Evolutionary conservation across 1,139 yeast genomes (phyloP).

Genomic region (Nakaseomyces sp.): DNA sequence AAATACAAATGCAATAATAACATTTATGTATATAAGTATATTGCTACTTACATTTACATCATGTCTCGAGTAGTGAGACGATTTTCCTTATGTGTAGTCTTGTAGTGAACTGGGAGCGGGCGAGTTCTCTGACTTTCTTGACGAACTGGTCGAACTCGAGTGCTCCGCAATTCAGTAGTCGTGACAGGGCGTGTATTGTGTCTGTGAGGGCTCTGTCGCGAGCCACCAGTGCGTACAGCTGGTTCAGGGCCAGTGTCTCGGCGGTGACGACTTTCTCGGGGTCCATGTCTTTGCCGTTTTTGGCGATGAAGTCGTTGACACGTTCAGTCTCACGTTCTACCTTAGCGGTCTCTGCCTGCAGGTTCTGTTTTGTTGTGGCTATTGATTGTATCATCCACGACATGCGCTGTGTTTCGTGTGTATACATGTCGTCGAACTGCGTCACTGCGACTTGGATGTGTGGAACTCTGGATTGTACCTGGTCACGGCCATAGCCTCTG

Average conservation of each 20-base stretch:
- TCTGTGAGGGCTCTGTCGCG: constrained; percentile 66
- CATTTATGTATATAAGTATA: no score
- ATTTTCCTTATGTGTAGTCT: constrained; percentile 38
- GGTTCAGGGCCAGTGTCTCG: constrained; percentile 30
- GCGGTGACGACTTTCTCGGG: constrained; percentile 7
- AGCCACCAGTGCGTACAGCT: constrained; percentile 57
- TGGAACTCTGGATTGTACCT: neutral
- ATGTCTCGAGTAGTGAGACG: constrained; percentile 6
- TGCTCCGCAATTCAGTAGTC: constrained; percentile 44
- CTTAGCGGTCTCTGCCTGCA: neutral
- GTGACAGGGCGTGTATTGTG: constrained; percentile 50
- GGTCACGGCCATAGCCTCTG: neutral
- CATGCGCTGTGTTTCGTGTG: neutral
- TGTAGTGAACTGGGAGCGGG: constrained; percentile 63
- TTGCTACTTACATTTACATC: neutral
- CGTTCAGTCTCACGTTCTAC: neutral
- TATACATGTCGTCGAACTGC: constrained; percentile 4
- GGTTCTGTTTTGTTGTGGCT: neutral
- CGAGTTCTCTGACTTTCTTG: constrained; percentile 51
- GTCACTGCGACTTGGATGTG: constrained; percentile 2
- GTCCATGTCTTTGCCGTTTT: constrained; percentile 4
- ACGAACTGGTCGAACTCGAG: constrained; percentile 19
- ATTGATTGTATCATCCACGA: neutral
- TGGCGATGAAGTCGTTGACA: neutral
- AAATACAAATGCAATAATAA: no score